Evolutionary conservation across 495 filamentous ascomycete genomes (phyloP).

Genomic region (Hyaloscypha bicolor): DNA sequence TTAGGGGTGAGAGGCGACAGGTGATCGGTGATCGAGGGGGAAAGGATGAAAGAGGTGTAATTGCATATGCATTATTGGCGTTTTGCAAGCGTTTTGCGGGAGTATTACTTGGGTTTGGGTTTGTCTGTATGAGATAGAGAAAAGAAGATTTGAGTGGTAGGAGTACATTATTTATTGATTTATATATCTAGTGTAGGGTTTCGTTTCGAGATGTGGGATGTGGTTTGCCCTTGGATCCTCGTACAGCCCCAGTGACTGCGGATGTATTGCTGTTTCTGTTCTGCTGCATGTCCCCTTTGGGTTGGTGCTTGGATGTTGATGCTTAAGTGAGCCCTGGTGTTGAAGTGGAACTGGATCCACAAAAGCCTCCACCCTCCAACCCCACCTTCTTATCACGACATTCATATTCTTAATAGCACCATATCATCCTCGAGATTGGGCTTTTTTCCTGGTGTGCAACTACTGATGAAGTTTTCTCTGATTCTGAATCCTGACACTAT

Average conservation of each 20-base stretch:
- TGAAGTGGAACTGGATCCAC: neutral
- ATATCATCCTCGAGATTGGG: neutral
- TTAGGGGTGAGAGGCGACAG: neutral
- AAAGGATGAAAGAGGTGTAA: neutral
- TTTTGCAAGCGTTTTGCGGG: neutral
- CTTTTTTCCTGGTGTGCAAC: neutral
- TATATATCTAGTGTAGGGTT: neutral
- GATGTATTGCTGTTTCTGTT: neutral
- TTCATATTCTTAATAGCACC: neutral
- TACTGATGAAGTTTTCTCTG: neutral
- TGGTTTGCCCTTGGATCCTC: neutral
- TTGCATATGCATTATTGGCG: neutral
- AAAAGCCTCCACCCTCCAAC: neutral
- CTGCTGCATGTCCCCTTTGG: too few species aligned
- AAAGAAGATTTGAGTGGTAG: neutral
- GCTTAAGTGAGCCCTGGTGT: too few species aligned
- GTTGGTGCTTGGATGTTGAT: too few species aligned
- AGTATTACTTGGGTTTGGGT: neutral
- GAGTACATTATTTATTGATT: neutral
- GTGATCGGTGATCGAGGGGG: too few species aligned
- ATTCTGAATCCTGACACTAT: neutral
- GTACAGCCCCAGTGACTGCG: neutral
- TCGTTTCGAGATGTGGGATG: neutral
- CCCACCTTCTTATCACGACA: neutral
- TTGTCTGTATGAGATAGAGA: neutral